Evolutionary conservation across 257 asterid genomes (phyloP), one percentile per base, ranked within the genome.

Genomic region (Thymus mandschuricus): DNA sequence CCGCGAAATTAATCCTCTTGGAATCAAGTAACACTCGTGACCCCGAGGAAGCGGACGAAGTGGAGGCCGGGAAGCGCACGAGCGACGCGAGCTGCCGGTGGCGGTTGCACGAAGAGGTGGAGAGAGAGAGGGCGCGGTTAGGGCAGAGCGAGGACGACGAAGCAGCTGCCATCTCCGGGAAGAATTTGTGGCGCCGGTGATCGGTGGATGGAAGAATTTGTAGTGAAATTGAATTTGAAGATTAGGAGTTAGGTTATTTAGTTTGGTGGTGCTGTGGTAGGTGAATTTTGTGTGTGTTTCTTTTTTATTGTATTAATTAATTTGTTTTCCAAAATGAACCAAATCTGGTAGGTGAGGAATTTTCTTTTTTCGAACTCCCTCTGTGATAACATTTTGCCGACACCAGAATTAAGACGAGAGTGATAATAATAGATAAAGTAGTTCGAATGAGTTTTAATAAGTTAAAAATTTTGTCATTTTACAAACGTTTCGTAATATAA

Each of bases 131-230:
- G 55, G 89, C 63, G 59, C 71, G 79, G 51, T 72, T 81, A 58
- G 78, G 79, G 76, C 84, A 85, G 64, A 90, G 45, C 41, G 93
- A 84, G 40, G 95, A 86, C 13, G 95, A 86, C 30, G 88, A 64
- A 62, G 85, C 55, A 65, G 83, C 72, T 54, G 84, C 81, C 85
- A 73, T 75, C 21, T 52, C 70, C 51, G 81, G 71, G 38, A 76
- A 41, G 49, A 49, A 52, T 62, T 44, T 29, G 69, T 6, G 50
- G 76, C 60, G 71, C 34, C 52, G 70, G 79, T 52, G 61, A 28
- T 5, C 3, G 31, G 4, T 9, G 10, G 51, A 6, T 48, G n/a
- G 1, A 21, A 65, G 51, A 29, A 33, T 12, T 62, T 62, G 34
- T 55, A 34, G 72, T 46, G 57, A 38, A 64, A 35, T 38, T 55